Evolutionary conservation across 2,329 filamentous ascomycete genomes (phyloP), one percentile per base, ranked within the genome.

Genomic region (Teratosphaeria nubilosa): DNA sequence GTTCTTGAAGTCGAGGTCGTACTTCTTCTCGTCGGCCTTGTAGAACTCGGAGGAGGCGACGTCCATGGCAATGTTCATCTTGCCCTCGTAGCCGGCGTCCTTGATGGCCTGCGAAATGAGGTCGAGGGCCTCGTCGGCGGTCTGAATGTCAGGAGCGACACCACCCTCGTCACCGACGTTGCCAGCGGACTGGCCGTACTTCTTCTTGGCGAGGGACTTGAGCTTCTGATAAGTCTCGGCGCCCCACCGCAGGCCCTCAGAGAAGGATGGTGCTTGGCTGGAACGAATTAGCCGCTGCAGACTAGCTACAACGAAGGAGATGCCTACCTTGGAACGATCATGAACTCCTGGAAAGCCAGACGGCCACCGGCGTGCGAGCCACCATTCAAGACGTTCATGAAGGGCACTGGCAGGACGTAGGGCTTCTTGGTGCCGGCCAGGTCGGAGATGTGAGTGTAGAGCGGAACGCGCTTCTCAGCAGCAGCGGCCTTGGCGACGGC

Each of bases 1-100:
- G 86, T 99, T 99, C 90, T 99, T 97, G 90, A 97, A 99, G 87
- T 97, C 94, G 66, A 99, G 84, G 75, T 99, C 94, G 85, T 99
- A 99, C 84, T 97, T 97, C 88, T 97, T 96, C 75, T 80, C 92
- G 56, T 94, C 90, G 55, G 72, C 68, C 75, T 97, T 97, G 88
- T 99, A 99, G 85, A 99, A 99, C 79, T 99, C 94, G 82, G 89
- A 95, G 66, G 94, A 96, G 66, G 94, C 94, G 74, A 97, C 92
- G 73, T 99, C 94, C 91, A 99, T 95, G 75, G 94, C 94, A 71
- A 99, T 99, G 78, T 95, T 90, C 76, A 99, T 86, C 83, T 94
- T 82, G 77, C 92, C 94, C 60, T 88, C 91, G 83, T 99, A 97
- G 68, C 94, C 94, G 66, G 92, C 89, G 79, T 91, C 79, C 79